Base-by-base conservation (phyloP, 2,329 filamentous ascomycete species). In the Diaporthe longicolla region DNA sequence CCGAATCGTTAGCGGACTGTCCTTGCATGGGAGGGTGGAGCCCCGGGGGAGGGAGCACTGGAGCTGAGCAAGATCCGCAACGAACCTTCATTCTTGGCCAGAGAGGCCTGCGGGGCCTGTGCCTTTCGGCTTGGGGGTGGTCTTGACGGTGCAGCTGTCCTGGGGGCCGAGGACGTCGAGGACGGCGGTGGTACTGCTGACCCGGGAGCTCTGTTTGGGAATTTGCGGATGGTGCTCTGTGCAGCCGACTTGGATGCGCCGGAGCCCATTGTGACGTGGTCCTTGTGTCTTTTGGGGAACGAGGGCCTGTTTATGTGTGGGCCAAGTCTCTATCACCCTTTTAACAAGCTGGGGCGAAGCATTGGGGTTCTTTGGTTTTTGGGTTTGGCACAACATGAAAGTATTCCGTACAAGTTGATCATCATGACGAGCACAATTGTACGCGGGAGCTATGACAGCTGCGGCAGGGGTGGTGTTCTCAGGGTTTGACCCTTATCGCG, bases 171-270 rank as follows among this genome's bases (percentile, higher is more conserved):
- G 29, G 45, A n/a, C 15, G 10, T 24, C 61, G 74, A 70, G 13
- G 71, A 37, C 17, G 55, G 68, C 29, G 74, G 52, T 24, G 74
- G 72, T 10, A 40, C 35, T 19, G 76, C 71, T 63, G 79, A 74
- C 21, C 79, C 78, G 3, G 79, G 75, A n/a, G 78, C 76, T 71
- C 79, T 75, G 21, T 77, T 76, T 45, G 79, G 80, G 55, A 81
- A 81, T 54, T 79, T 76, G 66, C 75, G 75, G 26, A 74, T 26
- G 35, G 70, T 73, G 65, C 61, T 75, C 29, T 71, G 75, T 61
- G 75, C 75, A 19, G 66, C 73, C 6, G 74, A 52, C 17, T 76
- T 76, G 59, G 75, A 76, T 50, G 75, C 70, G 70, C 70, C 48
- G 43, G 75, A 75, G 45, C 75, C 75, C 75, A 76, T 76, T 45